A percentile compares a stretch with the other conserved stretches of the same genome.
These are phyloP conservation scores for Mucor irregularis DNA, from an alignment of 371 early-diverging fungal species.

Conservation along the genomic window DNA sequence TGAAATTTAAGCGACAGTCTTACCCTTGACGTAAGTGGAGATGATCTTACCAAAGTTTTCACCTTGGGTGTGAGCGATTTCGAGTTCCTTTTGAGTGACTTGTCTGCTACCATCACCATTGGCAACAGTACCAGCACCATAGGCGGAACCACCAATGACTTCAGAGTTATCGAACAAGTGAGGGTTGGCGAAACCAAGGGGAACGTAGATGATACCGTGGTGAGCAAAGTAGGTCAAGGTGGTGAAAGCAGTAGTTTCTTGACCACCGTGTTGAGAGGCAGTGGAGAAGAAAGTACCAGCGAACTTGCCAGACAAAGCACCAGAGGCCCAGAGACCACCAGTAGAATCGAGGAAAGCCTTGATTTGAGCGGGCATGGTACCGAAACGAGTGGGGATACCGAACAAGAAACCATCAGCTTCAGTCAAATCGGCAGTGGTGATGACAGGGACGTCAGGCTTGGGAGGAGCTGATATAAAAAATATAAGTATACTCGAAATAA, in stretches of 20 bases:
- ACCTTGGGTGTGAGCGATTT: constrained; percentile 67
- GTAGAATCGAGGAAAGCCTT: constrained; percentile 71
- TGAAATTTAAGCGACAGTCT: constrained; percentile 21
- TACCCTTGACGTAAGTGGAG: constrained; percentile 32
- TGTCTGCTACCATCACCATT: constrained; percentile 70
- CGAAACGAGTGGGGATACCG: constrained; percentile 79
- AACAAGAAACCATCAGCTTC: constrained; percentile 81
- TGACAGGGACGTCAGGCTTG: constrained; percentile 63
- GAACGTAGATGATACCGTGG: constrained; percentile 82
- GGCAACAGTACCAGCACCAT: constrained; percentile 54
- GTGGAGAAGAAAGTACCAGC: constrained; percentile 78
- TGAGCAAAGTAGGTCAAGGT: constrained; percentile 75
- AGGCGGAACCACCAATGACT: constrained; percentile 72
- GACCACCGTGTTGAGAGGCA: constrained; percentile 75
- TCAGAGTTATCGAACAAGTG: constrained; percentile 50
- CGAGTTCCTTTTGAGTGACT: constrained; percentile 64
- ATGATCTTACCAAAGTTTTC: constrained; percentile 63
- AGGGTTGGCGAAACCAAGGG: constrained; percentile 64
- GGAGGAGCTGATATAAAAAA: too few species aligned
- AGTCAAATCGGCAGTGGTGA: constrained; percentile 56
- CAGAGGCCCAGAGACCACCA: constrained; percentile 71
- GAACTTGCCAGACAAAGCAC: constrained; percentile 69
- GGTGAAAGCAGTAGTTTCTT: constrained; percentile 75
- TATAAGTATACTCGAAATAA: too few species aligned
- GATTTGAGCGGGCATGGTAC: constrained; percentile 76